Evolutionary conservation across 1,139 yeast genomes (phyloP), one percentile per base, ranked within the genome.

Genomic region (Geotrichum siamense): DNA sequence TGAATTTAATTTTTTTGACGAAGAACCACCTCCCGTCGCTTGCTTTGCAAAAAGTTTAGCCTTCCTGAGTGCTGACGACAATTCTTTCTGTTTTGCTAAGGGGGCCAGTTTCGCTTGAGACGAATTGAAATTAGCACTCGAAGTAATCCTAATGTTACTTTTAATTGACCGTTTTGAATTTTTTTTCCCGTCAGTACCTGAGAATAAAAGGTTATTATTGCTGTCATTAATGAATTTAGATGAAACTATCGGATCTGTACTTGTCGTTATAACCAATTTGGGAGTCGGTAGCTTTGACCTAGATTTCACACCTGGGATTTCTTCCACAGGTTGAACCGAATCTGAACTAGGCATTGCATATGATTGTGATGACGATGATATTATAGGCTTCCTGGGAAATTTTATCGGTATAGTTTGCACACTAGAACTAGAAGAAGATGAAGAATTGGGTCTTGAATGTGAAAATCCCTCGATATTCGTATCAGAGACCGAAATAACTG

Each of bases 21-120:
- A 35, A 21, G 55, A 29, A 45, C 53, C 21, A 31, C 16, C 15
- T 58, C 54, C 25, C 9, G 61, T 57, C 4, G 65, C 62, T 45
- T 61, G 65, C 25, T 65, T 51, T 19, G 60, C 60, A 53, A 64
- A 64, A 59, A 63, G 50, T 49, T 63, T 62, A 26, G 65, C 59
- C 48, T 63, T 61, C 29, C 58, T 48, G 28, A 59, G 41, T 5
- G 61, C 60, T 23, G 57, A 53, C 39, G 58, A 61, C 40, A 59
- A 59, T 4, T 25, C 26, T 15, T 21, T 12, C 10, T n/a, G 25
- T 13, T 25, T 10, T 5, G 34, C 9, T 5, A 30, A 12, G n/a
- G 12, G 15, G 5, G 34, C 21, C 12, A 16, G 15, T 5, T 13
- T 13, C 17, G 22, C 19, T 9, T 15, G 23, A 17, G 22, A 25